Base-by-base conservation (phyloP, 306 rosid genomes). In the Cercis canadensis region DNA sequence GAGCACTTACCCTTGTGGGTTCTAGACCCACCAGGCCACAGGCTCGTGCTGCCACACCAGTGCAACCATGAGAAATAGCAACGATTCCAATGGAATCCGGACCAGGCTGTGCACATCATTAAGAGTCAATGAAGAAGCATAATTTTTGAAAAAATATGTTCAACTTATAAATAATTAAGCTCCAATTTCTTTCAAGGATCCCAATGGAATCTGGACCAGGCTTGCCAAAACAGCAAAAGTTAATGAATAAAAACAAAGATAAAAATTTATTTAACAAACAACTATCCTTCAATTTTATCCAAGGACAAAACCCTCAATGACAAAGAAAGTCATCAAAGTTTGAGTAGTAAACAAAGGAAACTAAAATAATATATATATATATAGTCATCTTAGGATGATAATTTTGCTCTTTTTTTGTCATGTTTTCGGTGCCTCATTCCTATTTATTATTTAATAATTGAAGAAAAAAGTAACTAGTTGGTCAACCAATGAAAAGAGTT, bases 71-170 rank as follows among this genome's bases (percentile, higher is more conserved):
- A 85, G 96, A 95, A 85, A 95, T 95, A 87, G 99, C 97, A 78
- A 92, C 96, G 92, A 95, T 95, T 95, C 99, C 99, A 89, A 95
- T 95, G 90, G 99, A 95, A 95, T 95, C 99, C 99, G 99, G 99
- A 95, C 99, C 97, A 95, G 99, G 99, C 99, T 95, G 75, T 15
- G 11, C 67, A 77, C 52, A 73, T 45, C 55, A 81, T 45, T 54
- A 60, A 75, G 46, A 71, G 15, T 36, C n/a, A 57, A 55, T 13
- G 45, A 43, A 14, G 49, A 60, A 75, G 17, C 16, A 9, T 39
- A 24, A 58, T 45, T 69, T 37, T 5, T 37, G 43, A 11, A 43
- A 19, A 50, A 54, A 53, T 2, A 14, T 70, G 29, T 24, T 24
- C 29, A 24, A 24, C 2, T 24, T 24, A 3, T 24, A 24, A 24